Evolutionary conservation across 2,329 filamentous ascomycete species (phyloP), one percentile per base, ranked within the genome.

Genomic region (Alternaria gaisen): DNA sequence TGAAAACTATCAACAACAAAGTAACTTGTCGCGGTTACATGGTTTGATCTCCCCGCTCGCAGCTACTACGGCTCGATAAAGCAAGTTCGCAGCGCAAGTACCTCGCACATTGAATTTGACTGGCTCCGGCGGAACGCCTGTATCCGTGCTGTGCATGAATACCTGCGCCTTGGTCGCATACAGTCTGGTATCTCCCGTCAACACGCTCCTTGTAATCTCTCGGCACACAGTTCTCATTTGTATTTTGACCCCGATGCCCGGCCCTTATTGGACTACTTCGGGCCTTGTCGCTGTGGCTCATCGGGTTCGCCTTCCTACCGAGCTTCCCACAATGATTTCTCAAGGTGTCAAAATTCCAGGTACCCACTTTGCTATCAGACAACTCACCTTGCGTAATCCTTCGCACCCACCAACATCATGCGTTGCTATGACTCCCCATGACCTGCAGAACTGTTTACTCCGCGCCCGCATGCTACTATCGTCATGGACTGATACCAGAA

Each of bases 331-430:
- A 77, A 61, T 65, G 68, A 64, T 67, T 63, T 68, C 36, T 70
- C 56, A 53, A 55, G 60, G 20, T 58, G 58, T 67, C 61, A 61
- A 73, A 69, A 68, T 71, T 63, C 59, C 63, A 56, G 52, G 61
- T 63, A 61, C 63, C 70, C 70, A 71, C 70, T 66, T 62, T 53
- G 60, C 61, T 69, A 73, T 73, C 70, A 69, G 74, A 74, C 76
- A 78, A 73, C 76, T 77, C 76, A 77, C 65, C 75, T 67, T 77
- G 75, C 76, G 73, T 74, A 63, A 71, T 64, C 62, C 64, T 67
- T 60, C 63, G 60, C 66, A 65, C 64, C 60, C 60, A 61, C 58
- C 54, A 57, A 16, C 58, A 58, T 61, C 48, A 53, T 65, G 63
- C 68, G 53, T 66, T 69, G 58, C 70, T 71, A 69, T 72, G 71